Evolutionary conservation across 495 filamentous ascomycete species (phyloP).

Genomic region (Amorphotheca resinae): DNA sequence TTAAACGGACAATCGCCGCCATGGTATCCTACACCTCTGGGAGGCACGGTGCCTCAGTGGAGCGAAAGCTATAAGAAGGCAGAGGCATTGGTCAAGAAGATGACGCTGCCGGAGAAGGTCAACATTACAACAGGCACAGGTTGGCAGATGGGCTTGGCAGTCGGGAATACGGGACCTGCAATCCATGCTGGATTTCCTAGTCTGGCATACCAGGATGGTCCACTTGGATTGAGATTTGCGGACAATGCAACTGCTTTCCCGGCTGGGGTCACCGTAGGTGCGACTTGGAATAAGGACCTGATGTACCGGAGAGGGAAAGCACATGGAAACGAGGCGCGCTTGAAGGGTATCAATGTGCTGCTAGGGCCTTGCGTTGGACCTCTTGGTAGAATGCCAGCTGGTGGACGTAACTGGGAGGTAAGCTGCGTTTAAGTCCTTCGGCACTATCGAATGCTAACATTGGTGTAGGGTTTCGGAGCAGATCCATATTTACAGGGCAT

Average conservation of each 20-base stretch:
- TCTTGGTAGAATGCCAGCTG: constrained; percentile 69
- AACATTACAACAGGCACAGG: constrained; percentile 90
- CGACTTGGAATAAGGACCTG: constrained; percentile 74
- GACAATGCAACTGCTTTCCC: constrained; percentile 71
- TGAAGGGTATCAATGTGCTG: constrained; percentile 65
- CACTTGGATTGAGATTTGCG: constrained; percentile 64
- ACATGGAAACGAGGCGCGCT: constrained; percentile 55
- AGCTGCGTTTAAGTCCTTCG: not conserved
- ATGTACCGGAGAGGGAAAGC: constrained; percentile 60
- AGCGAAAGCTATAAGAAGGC: constrained; percentile 72
- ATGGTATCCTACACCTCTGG: constrained; percentile 75
- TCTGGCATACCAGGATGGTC: constrained; percentile 84
- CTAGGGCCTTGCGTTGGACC: constrained; percentile 67
- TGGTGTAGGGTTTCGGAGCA: constrained; percentile 45
- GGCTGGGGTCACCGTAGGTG: constrained; percentile 72
- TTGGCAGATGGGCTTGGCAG: constrained; percentile 81
- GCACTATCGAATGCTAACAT: not conserved
- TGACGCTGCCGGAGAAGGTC: constrained; percentile 86
- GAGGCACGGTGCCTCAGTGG: constrained; percentile 67
- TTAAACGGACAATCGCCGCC: constrained; percentile 48
- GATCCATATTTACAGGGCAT: constrained; percentile 68
- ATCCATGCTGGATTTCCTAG: constrained; percentile 64
- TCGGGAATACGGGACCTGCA: constrained; percentile 77
- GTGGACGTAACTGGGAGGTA: constrained; percentile 79
- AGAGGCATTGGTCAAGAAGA: constrained; percentile 58